Percentiles rank a stretch among this genome's conserved stretches.
Evolutionary conservation across 2,329 filamentous ascomycete species (phyloP).

Genomic region (Apiospora koreana): DNA sequence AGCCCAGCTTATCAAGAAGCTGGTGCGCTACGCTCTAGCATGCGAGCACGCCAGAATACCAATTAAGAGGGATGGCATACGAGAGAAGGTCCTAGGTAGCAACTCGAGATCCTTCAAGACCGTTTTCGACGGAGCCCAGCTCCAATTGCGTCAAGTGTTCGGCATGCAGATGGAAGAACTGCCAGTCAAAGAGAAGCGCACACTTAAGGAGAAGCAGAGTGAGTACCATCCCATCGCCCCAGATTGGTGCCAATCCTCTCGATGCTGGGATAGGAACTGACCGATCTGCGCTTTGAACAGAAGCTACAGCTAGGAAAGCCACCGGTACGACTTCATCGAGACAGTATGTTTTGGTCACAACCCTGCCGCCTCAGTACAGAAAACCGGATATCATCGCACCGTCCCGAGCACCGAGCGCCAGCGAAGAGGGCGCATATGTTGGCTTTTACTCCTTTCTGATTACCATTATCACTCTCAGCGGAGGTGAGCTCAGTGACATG

Average conservation of each 20-base stretch:
- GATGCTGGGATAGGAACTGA: background rate
- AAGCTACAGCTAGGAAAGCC: slow-evolving; percentile 39
- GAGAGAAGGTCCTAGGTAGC: slow-evolving; percentile 72
- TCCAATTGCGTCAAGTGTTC: slow-evolving; percentile 69
- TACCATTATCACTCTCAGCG: slow-evolving; percentile 72
- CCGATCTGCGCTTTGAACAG: slow-evolving; percentile 22
- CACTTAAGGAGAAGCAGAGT: slow-evolving; percentile 72
- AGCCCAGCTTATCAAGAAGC: slow-evolving; percentile 60
- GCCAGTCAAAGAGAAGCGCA: slow-evolving; percentile 77
- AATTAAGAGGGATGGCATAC: slow-evolving; percentile 63
- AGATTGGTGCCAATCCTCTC: background rate
- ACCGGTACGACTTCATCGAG: slow-evolving; percentile 60
- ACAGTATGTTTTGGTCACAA: slow-evolving; percentile 76
- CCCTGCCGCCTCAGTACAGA: slow-evolving; percentile 69
- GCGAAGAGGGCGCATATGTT: slow-evolving; percentile 76
- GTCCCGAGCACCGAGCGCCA: slow-evolving; percentile 62
- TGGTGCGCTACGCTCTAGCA: slow-evolving; percentile 68
- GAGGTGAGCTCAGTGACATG: slow-evolving; percentile 72
- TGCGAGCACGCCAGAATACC: slow-evolving; percentile 64
- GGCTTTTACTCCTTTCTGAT: slow-evolving; percentile 82
- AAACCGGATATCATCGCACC: slow-evolving; percentile 68
- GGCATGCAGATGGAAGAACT: slow-evolving; percentile 93
- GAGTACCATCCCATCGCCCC: slow-evolving; percentile 46
- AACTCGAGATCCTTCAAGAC: slow-evolving; percentile 70
- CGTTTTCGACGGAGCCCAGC: slow-evolving; percentile 78